Evolutionary conservation across 768 basidiomycete genomes (phyloP).

Genomic region (Lactarius evosmus): DNA sequence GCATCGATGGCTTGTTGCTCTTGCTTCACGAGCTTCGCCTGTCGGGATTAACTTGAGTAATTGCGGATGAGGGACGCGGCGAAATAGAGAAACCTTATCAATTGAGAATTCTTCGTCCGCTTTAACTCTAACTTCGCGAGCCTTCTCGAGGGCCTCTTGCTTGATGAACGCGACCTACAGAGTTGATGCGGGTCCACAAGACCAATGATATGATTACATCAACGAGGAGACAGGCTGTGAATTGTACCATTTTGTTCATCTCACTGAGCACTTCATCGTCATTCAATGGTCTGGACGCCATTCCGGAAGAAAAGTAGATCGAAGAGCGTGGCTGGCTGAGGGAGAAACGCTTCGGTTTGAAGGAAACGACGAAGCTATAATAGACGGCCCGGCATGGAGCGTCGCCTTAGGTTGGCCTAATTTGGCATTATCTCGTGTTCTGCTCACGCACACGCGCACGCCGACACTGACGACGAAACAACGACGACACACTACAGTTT

Average conservation of each 20-base stretch:
- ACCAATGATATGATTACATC: conserved; percentile 7
- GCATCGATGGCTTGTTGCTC: conserved; percentile 94
- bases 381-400: neutral
- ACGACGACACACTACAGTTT: neutral
- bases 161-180: conserved; percentile 89
- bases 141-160: conserved; percentile 97
- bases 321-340: neutral
- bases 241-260: conserved; percentile 95
- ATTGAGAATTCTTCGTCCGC: conserved; percentile 99
- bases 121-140: conserved; percentile 93
- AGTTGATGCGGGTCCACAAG: neutral
- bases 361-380: neutral
- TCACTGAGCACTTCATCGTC: conserved; percentile 95
- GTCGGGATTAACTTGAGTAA: conserved; percentile 11
- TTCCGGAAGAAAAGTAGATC: conserved; percentile 32
- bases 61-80: neutral
- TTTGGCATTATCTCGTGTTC: neutral
- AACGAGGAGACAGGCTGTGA: conserved; percentile 27
- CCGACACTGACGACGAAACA: no score
- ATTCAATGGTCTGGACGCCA: conserved; percentile 77
- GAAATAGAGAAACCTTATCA: conserved; percentile 66
- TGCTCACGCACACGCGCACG: neutral
- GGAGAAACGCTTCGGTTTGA: neutral
- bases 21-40: conserved; percentile 97
- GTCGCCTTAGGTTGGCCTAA: neutral